A percentile compares a stretch with the other conserved stretches of the same genome.
Conservation (phyloP, 441 rosid species). For the Daphne laureola region DNA sequence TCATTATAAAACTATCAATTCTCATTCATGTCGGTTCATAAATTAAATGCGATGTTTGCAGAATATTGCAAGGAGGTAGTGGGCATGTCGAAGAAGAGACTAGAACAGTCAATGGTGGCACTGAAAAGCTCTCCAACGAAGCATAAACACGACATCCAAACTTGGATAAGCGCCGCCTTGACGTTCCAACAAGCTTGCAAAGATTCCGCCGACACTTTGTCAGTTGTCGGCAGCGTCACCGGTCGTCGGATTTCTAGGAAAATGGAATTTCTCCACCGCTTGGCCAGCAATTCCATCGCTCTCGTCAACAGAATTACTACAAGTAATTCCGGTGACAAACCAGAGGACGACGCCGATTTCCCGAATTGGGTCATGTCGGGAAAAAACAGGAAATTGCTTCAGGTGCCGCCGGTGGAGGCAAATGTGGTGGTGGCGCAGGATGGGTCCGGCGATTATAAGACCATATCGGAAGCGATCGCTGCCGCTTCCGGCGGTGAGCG, state of each 20-base stretch:
- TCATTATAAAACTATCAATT: too few relatives aligned
- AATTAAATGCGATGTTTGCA: too few relatives aligned
- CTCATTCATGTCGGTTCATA: too few relatives aligned
- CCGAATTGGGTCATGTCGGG: slow-evolving; percentile 58
- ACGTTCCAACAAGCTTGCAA: slow-evolving; percentile 72
- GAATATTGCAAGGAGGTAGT: slow-evolving; percentile 45
- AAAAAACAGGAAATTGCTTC: slow-evolving; percentile 46
- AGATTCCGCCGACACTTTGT: slow-evolving; percentile 33
- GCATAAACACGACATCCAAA: slow-evolving; percentile 46
- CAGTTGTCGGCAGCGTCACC: slow-evolving; percentile 19
- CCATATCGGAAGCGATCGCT: slow-evolving; percentile 54
- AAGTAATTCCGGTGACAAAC: slow-evolving; percentile 14
- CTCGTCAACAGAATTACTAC: slow-evolving; percentile 34
- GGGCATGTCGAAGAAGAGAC: slow-evolving; percentile 48
- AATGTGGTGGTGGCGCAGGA: slow-evolving; percentile 72
- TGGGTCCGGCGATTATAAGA: slow-evolving; percentile 55
- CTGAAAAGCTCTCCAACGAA: slow-evolving; percentile 27
- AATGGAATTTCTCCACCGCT: slow-evolving; percentile 50
- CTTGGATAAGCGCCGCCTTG: slow-evolving; percentile 74
- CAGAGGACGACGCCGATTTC: slow-evolving; percentile 15
- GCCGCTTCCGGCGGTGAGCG: slow-evolving; percentile 48
- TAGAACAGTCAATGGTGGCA: slow-evolving; percentile 42
- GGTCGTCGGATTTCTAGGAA: slow-evolving; percentile 34
- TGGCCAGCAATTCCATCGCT: slow-evolving; percentile 54
- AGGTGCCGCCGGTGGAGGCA: slow-evolving; percentile 24